A percentile compares a stretch with the other conserved stretches of the same genome.
Conservation (phyloP, 179 eudicot species). For the Sideroxylon spinosum region DNA sequence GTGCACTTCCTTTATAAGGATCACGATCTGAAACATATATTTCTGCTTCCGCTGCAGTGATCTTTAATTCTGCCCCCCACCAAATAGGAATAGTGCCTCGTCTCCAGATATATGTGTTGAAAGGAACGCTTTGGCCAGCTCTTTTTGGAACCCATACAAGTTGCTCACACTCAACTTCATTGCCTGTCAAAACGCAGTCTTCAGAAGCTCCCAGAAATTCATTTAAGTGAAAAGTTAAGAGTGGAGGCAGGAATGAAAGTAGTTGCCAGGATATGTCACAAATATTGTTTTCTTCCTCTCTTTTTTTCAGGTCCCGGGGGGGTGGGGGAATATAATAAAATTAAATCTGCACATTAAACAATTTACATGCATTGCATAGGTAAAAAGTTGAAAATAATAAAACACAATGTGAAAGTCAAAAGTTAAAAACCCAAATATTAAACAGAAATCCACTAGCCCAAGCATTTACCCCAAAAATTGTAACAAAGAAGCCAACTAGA, state of each 20-base stretch:
- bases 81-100: constrained; percentile 94
- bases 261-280: neutral
- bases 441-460: neutral
- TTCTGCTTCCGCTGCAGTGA: constrained; percentile 95
- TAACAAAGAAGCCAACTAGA: neutral
- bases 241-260: neutral
- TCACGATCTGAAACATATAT: constrained; percentile 84
- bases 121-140: constrained; percentile 76
- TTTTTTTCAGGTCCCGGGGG: too few relatives aligned
- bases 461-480: neutral
- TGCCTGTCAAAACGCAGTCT: constrained; percentile 47
- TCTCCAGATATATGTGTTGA: constrained; percentile 84
- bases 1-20: constrained; percentile 87
- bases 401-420: neutral
- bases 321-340: neutral
- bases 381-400: neutral
- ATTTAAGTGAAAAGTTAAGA: constrained; percentile 17
- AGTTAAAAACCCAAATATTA: neutral
- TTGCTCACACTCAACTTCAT: constrained; percentile 99
- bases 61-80: constrained; percentile 98
- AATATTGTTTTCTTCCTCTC: neutral
- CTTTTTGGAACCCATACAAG: constrained; percentile 88
- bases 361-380: neutral
- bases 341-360: neutral
- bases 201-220: constrained; percentile 16